Evolutionary conservation across 257 asterid species (phyloP), one percentile per base, ranked within the genome.

Genomic region (Primulina huaijiensis): DNA sequence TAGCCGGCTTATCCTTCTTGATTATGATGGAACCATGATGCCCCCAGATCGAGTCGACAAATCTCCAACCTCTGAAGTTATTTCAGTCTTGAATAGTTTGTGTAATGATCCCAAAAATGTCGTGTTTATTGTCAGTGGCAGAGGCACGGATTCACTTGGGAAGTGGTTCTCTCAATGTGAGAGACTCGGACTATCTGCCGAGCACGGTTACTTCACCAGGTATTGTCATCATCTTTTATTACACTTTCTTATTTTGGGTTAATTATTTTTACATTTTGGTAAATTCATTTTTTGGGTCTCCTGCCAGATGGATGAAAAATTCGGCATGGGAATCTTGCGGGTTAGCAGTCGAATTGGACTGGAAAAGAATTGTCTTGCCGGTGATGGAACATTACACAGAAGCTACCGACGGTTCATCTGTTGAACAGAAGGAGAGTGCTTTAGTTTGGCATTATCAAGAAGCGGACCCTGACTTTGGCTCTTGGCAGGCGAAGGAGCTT

Each of bases 361-460:
- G 98, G 98, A 85, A 83, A 73, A 77, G 78, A 25, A 80, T 92
- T 0, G 98, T 65, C 0, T 59, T 83, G 65, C 98, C 98, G 5
- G 82, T 92, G 37, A 92, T 92, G 98, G 88, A 86, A 78, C 90
- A 82, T 21, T 92, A 92, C 69, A 87, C 84, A 0, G 91, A 90
- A 69, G 96, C 98, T 8, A 92, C 98, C 0, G 98, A 92, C 77
- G 98, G 98, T 20, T 92, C 98, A 0, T 81, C 82, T 3, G 90
- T 92, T 55, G 98, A 92, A 75, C 86, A 80, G 59, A 92, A 92
- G 83, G 98, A 92, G 77, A 90, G 92, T 72, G 98, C 98, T 43
- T 8, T 92, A 8, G 97, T 90, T 29, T 90, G 98, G 98, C 96
- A 90, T 77, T 90, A 90, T 81, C 97, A 88, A 43, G 95, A 90